Percentiles rank a stretch among this genome's conserved stretches.
These are phyloP conservation scores for Aristolochia contorta DNA, from an alignment of 164 flowering plant species.

Conservation along the genomic window DNA sequence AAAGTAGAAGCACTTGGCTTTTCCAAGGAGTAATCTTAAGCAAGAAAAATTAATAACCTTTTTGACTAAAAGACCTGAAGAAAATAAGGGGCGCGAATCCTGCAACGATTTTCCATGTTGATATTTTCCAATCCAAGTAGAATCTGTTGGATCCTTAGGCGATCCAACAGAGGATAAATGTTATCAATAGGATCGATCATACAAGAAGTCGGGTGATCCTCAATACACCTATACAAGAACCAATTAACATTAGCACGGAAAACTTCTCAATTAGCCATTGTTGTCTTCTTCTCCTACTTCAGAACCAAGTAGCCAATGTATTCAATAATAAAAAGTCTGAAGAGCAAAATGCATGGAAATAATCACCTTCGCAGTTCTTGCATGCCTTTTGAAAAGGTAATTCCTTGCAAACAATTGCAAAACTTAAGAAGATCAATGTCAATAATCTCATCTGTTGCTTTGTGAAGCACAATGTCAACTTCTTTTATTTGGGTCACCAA, in stretches of 20 bases:
- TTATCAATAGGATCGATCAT: constrained; percentile 63
- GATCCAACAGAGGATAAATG: constrained; percentile 72
- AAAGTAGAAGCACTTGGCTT: too few relatives aligned
- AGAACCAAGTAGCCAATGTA: too few relatives aligned
- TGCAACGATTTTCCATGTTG: constrained; percentile 23
- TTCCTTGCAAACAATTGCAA: constrained; percentile 17
- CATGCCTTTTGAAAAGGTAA: constrained; percentile 54
- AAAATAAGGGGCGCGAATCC: constrained; percentile 69
- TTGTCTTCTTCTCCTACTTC: too few relatives aligned
- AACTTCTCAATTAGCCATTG: neutral
- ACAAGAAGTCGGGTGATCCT: constrained; percentile 35
- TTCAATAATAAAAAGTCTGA: neutral
- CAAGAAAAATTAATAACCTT: constrained; percentile 11
- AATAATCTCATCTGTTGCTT: constrained; percentile 85
- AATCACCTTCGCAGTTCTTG: constrained; percentile 57
- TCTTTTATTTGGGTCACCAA: constrained; percentile 50
- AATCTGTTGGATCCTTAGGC: constrained; percentile 59
- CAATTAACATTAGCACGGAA: constrained; percentile 4
- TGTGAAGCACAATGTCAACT: constrained; percentile 71
- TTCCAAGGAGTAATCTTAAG: neutral
- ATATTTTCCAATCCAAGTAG: constrained; percentile 57
- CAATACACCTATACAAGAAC: constrained; percentile 39
- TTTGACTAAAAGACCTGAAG: constrained; percentile 48
- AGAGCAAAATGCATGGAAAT: neutral
- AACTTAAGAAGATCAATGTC: constrained; percentile 35